A percentile compares a stretch with the other conserved stretches of the same genome.
phyloP scores from a whole-genome alignment of 2,329 filamentous ascomycete species.

The Polychaeton citri region DNA sequence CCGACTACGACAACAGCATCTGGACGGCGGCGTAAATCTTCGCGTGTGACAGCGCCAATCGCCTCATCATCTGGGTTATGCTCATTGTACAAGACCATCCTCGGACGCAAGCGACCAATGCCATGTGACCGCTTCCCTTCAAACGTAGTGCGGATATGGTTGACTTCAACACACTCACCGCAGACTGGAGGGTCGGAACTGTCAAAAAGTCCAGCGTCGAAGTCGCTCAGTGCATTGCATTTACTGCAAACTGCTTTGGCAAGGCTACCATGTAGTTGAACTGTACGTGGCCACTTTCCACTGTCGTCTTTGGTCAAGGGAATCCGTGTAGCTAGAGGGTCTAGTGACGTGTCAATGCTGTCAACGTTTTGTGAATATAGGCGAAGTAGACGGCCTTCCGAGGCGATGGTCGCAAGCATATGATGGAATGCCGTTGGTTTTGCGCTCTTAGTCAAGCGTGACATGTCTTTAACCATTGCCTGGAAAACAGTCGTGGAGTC shows the following conservation, averaged over 20 bases:
- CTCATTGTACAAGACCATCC: conserved; percentile 96
- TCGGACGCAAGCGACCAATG: conserved; percentile 74
- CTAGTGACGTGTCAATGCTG: conserved; percentile 75
- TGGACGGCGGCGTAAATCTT: conserved; percentile 72
- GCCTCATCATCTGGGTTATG: conserved; percentile 93
- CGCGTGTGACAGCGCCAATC: conserved; percentile 78
- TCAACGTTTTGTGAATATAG: conserved; percentile 97
- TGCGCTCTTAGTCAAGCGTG: conserved; percentile 62
- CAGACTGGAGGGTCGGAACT: conserved; percentile 77
- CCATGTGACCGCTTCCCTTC: conserved; percentile 87
- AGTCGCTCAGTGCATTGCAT: conserved; percentile 62
- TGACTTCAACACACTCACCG: conserved; percentile 56
- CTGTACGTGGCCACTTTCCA: conserved; percentile 82
- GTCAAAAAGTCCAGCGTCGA: conserved; percentile 67
- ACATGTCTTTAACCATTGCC: conserved; percentile 85
- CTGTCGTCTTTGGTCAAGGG: conserved; percentile 58
- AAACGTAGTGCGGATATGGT: conserved; percentile 59
- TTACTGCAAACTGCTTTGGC: conserved; percentile 97
- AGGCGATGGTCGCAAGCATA: conserved; percentile 75
- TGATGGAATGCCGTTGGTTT: conserved; percentile 84
- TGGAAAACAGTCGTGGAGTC: conserved; percentile 83
- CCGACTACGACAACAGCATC: conserved; percentile 92
- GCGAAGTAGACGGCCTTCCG: conserved; percentile 74
- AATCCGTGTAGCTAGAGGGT: conserved; percentile 65
- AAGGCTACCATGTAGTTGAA: conserved; percentile 87